phyloP scores from a whole-genome alignment of 208 protist genomes.

The Novymonas esmeraldas region DNA sequence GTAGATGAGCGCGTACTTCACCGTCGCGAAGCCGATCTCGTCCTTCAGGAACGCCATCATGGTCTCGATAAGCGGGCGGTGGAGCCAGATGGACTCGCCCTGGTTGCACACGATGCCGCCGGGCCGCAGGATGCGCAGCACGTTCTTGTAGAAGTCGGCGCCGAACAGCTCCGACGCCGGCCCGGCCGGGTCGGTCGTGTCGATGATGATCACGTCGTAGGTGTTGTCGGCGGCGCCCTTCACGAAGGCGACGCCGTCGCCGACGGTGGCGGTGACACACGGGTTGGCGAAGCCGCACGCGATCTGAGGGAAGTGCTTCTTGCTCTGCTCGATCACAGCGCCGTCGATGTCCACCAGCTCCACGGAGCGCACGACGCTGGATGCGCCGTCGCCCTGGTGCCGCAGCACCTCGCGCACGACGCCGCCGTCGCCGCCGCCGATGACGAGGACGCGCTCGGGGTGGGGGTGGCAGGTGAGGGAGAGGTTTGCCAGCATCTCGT shows the following conservation, averaged over 20 bases:
- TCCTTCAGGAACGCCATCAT: constrained; percentile 84
- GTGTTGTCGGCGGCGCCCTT: constrained; percentile 64
- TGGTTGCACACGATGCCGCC: constrained; percentile 91
- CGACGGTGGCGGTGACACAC: constrained; percentile 70
- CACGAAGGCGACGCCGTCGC: constrained; percentile 90
- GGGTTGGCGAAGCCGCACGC: constrained; percentile 73
- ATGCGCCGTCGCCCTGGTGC: constrained; percentile 63
- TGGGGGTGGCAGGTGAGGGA: constrained; percentile 91
- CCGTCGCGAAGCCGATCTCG: constrained; percentile 77
- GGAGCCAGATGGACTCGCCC: constrained; percentile 92
- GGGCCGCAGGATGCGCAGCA: constrained; percentile 79
- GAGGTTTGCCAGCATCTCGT: constrained; percentile 98
- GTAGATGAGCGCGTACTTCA: constrained; percentile 93
- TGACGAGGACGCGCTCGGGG: constrained; percentile 94
- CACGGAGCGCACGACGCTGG: constrained; percentile 80
- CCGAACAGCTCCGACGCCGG: constrained; percentile 90
- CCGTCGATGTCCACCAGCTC: constrained; percentile 98
- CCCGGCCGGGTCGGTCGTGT: constrained; percentile 94
- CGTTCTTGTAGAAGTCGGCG: constrained; percentile 82
- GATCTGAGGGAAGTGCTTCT: constrained; percentile 86
- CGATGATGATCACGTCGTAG: constrained; percentile 96
- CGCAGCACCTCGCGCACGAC: constrained; percentile 96
- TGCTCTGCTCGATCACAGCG: constrained; percentile 85
- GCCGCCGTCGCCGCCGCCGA: constrained; percentile 98
- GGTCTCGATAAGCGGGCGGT: constrained; percentile 90